Evolutionary conservation across 352 stramenopile species (phyloP).

Genomic region (Pythium vanterpoolii): DNA sequence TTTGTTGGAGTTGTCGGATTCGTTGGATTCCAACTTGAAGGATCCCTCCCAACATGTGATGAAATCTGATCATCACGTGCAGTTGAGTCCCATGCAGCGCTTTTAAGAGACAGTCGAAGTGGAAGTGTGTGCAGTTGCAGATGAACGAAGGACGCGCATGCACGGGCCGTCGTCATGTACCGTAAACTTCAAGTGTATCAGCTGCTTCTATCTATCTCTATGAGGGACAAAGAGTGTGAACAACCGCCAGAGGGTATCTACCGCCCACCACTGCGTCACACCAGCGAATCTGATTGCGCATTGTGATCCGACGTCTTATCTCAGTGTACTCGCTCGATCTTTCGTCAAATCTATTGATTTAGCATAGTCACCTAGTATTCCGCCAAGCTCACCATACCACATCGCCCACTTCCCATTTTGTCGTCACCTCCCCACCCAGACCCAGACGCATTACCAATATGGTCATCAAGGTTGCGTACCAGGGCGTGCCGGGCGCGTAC

Average conservation of each 20-base stretch:
- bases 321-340: neutral
- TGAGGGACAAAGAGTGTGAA: neutral
- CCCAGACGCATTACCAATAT: neutral
- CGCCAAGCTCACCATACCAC: neutral
- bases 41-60: too few relatives aligned
- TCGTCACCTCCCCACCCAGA: neutral
- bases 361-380: neutral
- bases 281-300: constrained; percentile 17
- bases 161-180: neutral
- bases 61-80: too few relatives aligned
- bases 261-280: constrained; percentile 9
- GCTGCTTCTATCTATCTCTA: constrained; percentile 6
- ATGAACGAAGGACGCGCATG: neutral
- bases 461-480: constrained; percentile 91
- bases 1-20: neutral
- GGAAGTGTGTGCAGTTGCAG: neutral
- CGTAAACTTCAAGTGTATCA: constrained; percentile 11
- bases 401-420: constrained; percentile 10
- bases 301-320: neutral
- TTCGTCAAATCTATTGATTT: neutral
- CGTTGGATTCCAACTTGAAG: too few relatives aligned
- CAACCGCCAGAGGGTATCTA: too few relatives aligned
- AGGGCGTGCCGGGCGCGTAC: constrained; percentile 96
- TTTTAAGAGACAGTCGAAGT: neutral
- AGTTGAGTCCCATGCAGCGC: too few relatives aligned